Percentiles rank a stretch among this genome's conserved stretches.
Evolutionary conservation across 345 rosid species (phyloP).

Genomic region (Aquilaria yunnanensis): DNA sequence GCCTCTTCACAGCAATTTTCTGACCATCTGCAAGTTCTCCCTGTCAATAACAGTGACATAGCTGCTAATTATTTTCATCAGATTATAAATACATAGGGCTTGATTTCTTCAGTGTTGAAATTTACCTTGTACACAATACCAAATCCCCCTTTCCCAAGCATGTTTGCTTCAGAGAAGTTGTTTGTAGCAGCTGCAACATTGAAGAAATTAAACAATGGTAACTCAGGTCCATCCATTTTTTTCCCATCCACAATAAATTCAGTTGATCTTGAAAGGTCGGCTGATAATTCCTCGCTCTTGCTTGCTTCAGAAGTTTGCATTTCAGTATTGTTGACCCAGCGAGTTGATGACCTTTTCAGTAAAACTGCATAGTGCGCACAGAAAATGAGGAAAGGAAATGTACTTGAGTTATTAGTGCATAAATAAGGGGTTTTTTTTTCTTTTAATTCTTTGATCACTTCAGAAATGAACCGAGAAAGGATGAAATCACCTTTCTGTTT

Average conservation of each 20-base stretch:
- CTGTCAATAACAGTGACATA: slow-evolving; percentile 13
- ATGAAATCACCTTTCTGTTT: slow-evolving; percentile 4
- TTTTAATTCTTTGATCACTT: neutral
- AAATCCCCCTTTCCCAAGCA: slow-evolving; percentile 22
- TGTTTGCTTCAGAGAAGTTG: slow-evolving; percentile 21
- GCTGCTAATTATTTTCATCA: neutral
- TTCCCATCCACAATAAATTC: neutral
- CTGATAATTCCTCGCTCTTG: neutral
- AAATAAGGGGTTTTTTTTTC: neutral
- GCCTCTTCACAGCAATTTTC: slow-evolving; percentile 54
- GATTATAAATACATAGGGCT: neutral
- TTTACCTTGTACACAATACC: slow-evolving; percentile 20
- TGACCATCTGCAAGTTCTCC: slow-evolving; percentile 34
- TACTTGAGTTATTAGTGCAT: slow-evolving; percentile 13
- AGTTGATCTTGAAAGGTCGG: neutral
- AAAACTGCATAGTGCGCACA: neutral
- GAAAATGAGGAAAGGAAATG: neutral
- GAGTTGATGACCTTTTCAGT: neutral
- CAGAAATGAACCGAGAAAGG: neutral
- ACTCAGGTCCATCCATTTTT: slow-evolving; percentile 13
- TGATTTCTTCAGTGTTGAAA: neutral
- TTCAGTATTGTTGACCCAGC: neutral
- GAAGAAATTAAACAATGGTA: slow-evolving; percentile 28
- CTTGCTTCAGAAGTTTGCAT: neutral
- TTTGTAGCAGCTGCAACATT: slow-evolving; percentile 27